Percentiles rank a stretch among this genome's conserved stretches.
Evolutionary conservation across 2,329 filamentous ascomycete species (phyloP).

Genomic region (Calonectria leucothoes): DNA sequence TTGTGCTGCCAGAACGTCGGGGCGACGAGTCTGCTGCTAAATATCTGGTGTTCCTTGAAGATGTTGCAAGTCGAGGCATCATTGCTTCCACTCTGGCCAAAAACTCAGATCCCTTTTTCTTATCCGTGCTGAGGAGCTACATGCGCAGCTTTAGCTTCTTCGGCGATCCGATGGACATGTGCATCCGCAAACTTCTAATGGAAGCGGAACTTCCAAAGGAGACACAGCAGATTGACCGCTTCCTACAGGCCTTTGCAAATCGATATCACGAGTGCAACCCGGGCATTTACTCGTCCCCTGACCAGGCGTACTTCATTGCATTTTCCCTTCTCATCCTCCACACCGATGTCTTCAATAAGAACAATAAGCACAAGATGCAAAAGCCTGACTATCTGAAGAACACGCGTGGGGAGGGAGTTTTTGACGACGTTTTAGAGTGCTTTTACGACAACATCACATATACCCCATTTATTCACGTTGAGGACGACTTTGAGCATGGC

Average conservation of each 20-base stretch:
- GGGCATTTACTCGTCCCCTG: constrained; percentile 89
- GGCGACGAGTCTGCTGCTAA: constrained; percentile 92
- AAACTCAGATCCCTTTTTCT: constrained; percentile 84
- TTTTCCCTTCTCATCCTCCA: constrained; percentile 97
- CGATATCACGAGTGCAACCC: constrained; percentile 98
- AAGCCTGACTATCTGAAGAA: constrained; percentile 96
- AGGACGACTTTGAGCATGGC: constrained; percentile 87
- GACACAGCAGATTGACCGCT: constrained; percentile 97
- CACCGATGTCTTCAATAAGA: constrained; percentile 99
- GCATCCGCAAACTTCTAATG: constrained; percentile 94
- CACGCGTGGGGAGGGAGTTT: constrained; percentile 90
- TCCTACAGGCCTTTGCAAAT: constrained; percentile 93
- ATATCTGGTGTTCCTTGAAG: constrained; percentile 87
- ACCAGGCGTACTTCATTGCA: constrained; percentile 98
- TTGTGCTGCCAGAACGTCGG: constrained; percentile 79
- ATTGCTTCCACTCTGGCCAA: constrained; percentile 90
- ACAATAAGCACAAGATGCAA: constrained; percentile 99
- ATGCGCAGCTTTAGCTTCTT: constrained; percentile 97
- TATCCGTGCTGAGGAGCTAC: constrained; percentile 88
- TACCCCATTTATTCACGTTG: constrained; percentile 97
- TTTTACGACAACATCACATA: constrained; percentile 99
- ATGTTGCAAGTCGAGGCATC: constrained; percentile 80
- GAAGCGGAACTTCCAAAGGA: constrained; percentile 96
- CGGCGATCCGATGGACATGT: constrained; percentile 98
- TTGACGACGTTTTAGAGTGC: constrained; percentile 91